These are phyloP conservation scores for Phytophthora uliginosa DNA, from an alignment of 352 stramenopile species.

Conservation along the genomic window DNA sequence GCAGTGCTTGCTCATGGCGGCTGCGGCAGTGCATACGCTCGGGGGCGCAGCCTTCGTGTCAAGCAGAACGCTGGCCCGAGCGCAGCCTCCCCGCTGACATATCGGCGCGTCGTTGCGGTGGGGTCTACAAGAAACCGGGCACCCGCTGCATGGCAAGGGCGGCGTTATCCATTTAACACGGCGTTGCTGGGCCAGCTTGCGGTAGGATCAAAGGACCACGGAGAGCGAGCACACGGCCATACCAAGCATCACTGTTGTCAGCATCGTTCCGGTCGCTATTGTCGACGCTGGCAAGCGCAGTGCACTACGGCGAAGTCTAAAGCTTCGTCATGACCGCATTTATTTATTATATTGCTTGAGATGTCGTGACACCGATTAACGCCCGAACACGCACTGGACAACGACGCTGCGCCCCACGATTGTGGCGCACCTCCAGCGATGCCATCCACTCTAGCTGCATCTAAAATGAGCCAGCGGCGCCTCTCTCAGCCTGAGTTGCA, in stretches of 20 bases:
- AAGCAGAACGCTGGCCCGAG: neutral
- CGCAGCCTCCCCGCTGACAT: neutral
- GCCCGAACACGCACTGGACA: neutral
- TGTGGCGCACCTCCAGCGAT: neutral
- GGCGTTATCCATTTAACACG: neutral
- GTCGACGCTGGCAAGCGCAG: no score
- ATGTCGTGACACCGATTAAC: slow-evolving; percentile 3
- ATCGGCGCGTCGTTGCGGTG: neutral
- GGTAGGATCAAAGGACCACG: no score
- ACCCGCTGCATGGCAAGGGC: no score
- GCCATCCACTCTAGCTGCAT: neutral
- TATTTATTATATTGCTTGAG: neutral
- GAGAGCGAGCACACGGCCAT: neutral
- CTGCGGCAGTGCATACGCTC: neutral
- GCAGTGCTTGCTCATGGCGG: neutral
- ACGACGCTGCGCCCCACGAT: neutral
- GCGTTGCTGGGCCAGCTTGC: neutral
- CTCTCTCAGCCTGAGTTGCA: neutral
- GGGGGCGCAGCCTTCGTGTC: neutral
- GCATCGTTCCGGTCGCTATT: neutral
- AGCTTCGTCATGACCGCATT: neutral
- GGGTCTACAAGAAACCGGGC: no score
- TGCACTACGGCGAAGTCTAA: no score
- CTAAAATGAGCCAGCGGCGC: neutral
- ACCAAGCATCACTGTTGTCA: neutral